Conservation (phyloP, 1,284 basidiomycete genomes). For the Rhodotorula sp. region DNA sequence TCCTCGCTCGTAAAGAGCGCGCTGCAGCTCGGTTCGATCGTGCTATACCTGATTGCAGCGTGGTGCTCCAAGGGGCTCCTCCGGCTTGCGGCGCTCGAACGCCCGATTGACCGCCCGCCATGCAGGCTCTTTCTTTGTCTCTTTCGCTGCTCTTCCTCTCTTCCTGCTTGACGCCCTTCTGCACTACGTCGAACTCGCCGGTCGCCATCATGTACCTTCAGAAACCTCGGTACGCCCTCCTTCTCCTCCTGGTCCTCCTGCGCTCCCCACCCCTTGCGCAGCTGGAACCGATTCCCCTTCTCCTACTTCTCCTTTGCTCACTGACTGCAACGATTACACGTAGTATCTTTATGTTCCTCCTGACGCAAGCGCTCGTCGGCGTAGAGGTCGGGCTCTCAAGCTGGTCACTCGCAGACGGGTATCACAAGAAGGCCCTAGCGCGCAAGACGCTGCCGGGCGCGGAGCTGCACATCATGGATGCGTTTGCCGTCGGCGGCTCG, state of each 20-base stretch:
- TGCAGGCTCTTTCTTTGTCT: background rate
- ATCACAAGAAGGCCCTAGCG: conserved; percentile 4
- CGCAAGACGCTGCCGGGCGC: conserved; percentile 6
- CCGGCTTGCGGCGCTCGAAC: background rate
- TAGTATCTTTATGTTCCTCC: conserved; percentile 28
- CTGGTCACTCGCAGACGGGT: conserved; percentile 19
- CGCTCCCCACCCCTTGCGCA: background rate
- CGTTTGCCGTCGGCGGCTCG: conserved; percentile 20
- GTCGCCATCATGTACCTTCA: conserved; percentile 3
- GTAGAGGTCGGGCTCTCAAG: conserved; percentile 3
- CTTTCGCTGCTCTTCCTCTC: conserved; percentile 4
- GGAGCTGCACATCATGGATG: conserved; percentile 12
- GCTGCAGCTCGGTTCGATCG: too few relatives aligned
- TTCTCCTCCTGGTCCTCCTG: background rate
- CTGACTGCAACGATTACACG: background rate
- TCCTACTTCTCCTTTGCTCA: too few relatives aligned
- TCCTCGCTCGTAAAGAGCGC: background rate
- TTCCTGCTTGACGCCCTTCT: background rate
- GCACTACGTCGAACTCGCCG: background rate
- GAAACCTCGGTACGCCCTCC: background rate
- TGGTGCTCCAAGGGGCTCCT: too few relatives aligned
- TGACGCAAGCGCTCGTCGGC: conserved; percentile 17
- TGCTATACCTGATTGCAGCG: too few relatives aligned
- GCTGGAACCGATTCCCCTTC: background rate
- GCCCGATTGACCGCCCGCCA: background rate